phyloP scores from a whole-genome alignment of 805 yeast species.

The Candida chauliodis region DNA sequence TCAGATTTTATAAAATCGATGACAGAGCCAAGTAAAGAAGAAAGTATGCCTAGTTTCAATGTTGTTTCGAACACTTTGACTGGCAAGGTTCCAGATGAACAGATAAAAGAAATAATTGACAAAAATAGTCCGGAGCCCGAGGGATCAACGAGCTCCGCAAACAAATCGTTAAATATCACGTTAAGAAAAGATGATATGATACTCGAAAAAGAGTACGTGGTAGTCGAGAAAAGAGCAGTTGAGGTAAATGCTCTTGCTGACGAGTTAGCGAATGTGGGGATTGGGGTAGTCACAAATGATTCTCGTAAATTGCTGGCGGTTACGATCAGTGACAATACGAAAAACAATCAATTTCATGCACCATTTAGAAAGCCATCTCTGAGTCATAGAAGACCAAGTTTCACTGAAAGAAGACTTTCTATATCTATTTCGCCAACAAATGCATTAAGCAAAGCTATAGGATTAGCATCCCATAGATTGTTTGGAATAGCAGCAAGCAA shows the following conservation, averaged over 20 bases:
- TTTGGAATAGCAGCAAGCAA: constrained; percentile 58
- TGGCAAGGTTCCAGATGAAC: constrained; percentile 29
- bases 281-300: constrained; percentile 42
- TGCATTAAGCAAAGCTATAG: constrained; percentile 84
- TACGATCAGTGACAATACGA: constrained; percentile 16
- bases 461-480: constrained; percentile 80
- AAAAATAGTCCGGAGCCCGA: constrained; percentile 45
- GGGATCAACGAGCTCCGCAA: constrained; percentile 12
- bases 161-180: constrained; percentile 10
- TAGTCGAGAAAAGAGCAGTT: constrained; percentile 89
- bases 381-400: constrained; percentile 57
- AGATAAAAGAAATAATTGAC: constrained; percentile 41
- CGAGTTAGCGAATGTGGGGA: constrained; percentile 68
- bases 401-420: constrained; percentile 61
- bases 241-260: constrained; percentile 96
- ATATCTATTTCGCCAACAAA: constrained; percentile 77
- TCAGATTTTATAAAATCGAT: constrained; percentile 18
- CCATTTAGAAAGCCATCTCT: constrained; percentile 33
- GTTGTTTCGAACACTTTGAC: background rate
- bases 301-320: constrained; percentile 29
- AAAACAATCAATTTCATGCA: constrained; percentile 8
- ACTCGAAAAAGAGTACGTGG: constrained; percentile 84
- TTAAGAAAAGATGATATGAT: constrained; percentile 40
- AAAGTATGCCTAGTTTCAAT: background rate
- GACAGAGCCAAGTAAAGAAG: background rate